Evolutionary conservation across 1,139 yeast genomes (phyloP).

Genomic region (Kodamaea alishanica): DNA sequence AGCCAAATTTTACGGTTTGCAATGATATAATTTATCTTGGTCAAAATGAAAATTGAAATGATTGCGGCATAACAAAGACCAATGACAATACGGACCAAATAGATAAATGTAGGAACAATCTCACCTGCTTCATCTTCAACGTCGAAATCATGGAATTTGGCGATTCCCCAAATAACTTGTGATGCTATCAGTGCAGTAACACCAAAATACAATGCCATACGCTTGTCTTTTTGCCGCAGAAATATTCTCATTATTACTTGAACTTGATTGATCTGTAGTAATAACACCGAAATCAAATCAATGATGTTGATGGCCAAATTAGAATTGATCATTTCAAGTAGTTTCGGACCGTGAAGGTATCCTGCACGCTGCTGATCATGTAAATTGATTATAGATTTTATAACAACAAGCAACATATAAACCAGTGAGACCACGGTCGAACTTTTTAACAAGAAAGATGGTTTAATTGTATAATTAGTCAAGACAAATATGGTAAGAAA

Average conservation of each 20-base stretch:
- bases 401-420: constrained; percentile 50
- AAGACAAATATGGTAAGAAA: constrained; percentile 61
- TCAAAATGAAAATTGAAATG: constrained; percentile 55
- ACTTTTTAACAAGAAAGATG: constrained; percentile 42
- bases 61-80: constrained; percentile 70
- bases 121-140: constrained; percentile 47
- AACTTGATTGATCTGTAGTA: constrained; percentile 70
- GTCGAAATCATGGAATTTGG: constrained; percentile 45
- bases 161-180: constrained; percentile 67
- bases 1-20: constrained; percentile 48
- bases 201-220: constrained; percentile 64
- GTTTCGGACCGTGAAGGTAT: constrained; percentile 48
- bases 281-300: constrained; percentile 59
- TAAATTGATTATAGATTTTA: constrained; percentile 42
- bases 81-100: constrained; percentile 71
- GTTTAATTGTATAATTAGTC: constrained; percentile 57
- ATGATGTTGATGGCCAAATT: constrained; percentile 52
- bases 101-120: constrained; percentile 74
- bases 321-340: constrained; percentile 46
- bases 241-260: constrained; percentile 73
- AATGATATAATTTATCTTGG: constrained; percentile 54
- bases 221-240: constrained; percentile 66
- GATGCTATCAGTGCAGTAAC: constrained; percentile 52
- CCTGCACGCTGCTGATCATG: constrained; percentile 55
- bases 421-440: constrained; percentile 50